phyloP scores from a whole-genome alignment of 805 yeast species.

The Metschnikowia colocasiae region DNA sequence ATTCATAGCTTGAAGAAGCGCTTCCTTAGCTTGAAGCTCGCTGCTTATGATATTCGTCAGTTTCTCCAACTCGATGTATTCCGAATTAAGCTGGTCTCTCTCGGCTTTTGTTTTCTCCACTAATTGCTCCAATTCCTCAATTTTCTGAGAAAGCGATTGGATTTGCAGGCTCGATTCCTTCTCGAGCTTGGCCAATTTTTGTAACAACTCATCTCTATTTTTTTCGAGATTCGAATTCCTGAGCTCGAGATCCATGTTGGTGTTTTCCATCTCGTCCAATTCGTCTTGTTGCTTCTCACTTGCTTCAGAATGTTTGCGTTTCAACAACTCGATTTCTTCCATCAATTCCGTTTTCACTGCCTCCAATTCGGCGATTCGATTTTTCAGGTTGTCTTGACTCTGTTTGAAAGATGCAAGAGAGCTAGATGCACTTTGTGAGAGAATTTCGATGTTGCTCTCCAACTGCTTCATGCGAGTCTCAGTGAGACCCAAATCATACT shows the following conservation, averaged over 20 bases:
- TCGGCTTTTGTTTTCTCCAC: slow-evolving; percentile 8
- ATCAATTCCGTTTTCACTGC: slow-evolving; percentile 20
- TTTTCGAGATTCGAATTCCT: slow-evolving; percentile 14
- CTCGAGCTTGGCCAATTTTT: slow-evolving; percentile 8
- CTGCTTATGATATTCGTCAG: slow-evolving; percentile 17
- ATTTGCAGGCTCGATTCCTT: slow-evolving; percentile 8
- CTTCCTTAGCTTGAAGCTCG: slow-evolving; percentile 18
- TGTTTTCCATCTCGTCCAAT: slow-evolving; percentile 16
- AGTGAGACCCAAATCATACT: slow-evolving; percentile 15
- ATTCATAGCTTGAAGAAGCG: slow-evolving; percentile 16
- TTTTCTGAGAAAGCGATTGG: slow-evolving; percentile 10
- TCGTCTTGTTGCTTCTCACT: slow-evolving; percentile 22
- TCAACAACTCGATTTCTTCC: slow-evolving; percentile 22
- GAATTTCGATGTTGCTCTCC: slow-evolving; percentile 15
- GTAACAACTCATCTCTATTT: slow-evolving; percentile 15
- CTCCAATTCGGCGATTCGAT: slow-evolving; percentile 20
- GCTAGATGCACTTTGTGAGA: slow-evolving; percentile 12
- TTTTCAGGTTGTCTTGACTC: slow-evolving; percentile 11
- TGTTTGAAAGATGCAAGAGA: slow-evolving; percentile 11
- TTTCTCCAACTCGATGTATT: slow-evolving; percentile 15
- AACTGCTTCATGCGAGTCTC: slow-evolving; percentile 14
- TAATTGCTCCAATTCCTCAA: slow-evolving; percentile 8
- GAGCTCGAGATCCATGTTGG: slow-evolving; percentile 15
- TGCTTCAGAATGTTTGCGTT: slow-evolving; percentile 21
- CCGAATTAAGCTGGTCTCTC: slow-evolving; percentile 11